Evolutionary conservation across 495 filamentous ascomycete species (phyloP).

Genomic region (Xylaria palmicola): DNA sequence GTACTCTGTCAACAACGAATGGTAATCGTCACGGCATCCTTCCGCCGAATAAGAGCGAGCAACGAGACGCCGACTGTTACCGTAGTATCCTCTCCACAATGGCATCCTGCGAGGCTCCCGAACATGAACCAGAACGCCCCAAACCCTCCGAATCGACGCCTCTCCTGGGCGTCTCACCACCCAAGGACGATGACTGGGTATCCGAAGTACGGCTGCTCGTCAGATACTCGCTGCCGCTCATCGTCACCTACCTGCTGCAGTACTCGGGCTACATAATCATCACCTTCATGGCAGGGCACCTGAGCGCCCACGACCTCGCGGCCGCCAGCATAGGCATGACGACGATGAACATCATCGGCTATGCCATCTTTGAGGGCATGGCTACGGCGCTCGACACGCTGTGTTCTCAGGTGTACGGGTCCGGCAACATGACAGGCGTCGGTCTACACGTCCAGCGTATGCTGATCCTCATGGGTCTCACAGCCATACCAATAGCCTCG

Average conservation of each 20-base stretch:
- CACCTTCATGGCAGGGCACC: constrained; percentile 68
- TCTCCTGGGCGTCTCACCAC: constrained; percentile 3
- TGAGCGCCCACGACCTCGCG: constrained; percentile 64
- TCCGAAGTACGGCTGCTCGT: constrained; percentile 35
- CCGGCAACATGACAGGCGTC: constrained; percentile 64
- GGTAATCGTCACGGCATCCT: too few species aligned
- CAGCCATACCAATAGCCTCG: constrained; percentile 63
- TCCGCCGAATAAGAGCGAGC: too few species aligned
- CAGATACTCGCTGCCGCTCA: constrained; percentile 63
- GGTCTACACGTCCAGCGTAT: constrained; percentile 73
- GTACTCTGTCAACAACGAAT: too few species aligned
- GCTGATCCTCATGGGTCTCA: constrained; percentile 60
- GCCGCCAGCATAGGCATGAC: constrained; percentile 45
- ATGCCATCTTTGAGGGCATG: constrained; percentile 69
- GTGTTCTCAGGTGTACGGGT: constrained; percentile 75
- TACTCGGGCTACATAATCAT: constrained; percentile 70
- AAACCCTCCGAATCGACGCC: constrained; percentile 12
- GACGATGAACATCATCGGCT: constrained; percentile 64
- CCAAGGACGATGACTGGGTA: constrained; percentile 17
- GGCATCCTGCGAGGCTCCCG: neutral
- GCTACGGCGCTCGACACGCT: constrained; percentile 74
- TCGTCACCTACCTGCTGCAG: constrained; percentile 71
- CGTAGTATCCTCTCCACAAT: neutral
- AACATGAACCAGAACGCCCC: too few species aligned
- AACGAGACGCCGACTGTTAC: neutral